Percentiles rank a stretch among this genome's conserved stretches.
These are phyloP conservation scores for Eurotiales sp. DNA, from an alignment of 2,329 filamentous ascomycete genomes.

Conservation along the genomic window DNA sequence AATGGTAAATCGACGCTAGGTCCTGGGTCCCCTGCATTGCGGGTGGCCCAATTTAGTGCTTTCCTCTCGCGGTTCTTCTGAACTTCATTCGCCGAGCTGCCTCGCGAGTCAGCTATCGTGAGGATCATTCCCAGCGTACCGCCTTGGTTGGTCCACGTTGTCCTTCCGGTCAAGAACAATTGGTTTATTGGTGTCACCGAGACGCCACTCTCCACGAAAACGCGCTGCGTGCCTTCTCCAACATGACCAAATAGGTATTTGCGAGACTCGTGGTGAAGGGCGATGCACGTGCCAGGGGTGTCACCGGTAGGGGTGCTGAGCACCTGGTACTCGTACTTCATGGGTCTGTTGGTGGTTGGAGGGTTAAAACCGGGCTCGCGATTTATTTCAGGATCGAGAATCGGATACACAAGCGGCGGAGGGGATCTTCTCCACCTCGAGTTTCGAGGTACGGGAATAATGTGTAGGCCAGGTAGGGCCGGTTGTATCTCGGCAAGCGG, in stretches of 20 bases:
- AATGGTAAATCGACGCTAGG: too few relatives aligned
- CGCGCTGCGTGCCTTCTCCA: slow-evolving; percentile 79
- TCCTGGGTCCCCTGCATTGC: too few relatives aligned
- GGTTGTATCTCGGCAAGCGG: slow-evolving; percentile 4
- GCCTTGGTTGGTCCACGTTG: slow-evolving; percentile 72
- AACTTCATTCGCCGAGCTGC: slow-evolving; percentile 41
- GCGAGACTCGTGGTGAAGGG: slow-evolving; percentile 75
- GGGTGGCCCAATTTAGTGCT: too few relatives aligned
- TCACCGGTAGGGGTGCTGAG: slow-evolving; percentile 81
- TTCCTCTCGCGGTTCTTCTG: slow-evolving; percentile 14
- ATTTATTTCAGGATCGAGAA: background rate
- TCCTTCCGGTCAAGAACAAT: slow-evolving; percentile 76
- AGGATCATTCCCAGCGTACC: slow-evolving; percentile 82
- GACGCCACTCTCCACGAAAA: slow-evolving; percentile 64
- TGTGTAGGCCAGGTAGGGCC: slow-evolving; percentile 10
- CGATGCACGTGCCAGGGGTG: slow-evolving; percentile 72
- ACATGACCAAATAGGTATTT: slow-evolving; percentile 83
- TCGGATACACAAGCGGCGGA: too few relatives aligned
- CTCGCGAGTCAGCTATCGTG: slow-evolving; percentile 68
- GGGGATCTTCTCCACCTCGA: background rate
- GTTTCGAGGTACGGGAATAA: slow-evolving; percentile 17
- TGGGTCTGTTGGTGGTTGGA: slow-evolving; percentile 36
- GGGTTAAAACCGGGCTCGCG: slow-evolving; percentile 2
- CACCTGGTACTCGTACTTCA: slow-evolving; percentile 73
- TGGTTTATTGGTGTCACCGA: slow-evolving; percentile 65